Evolutionary conservation across 805 yeast species (phyloP), one percentile per base, ranked within the genome.

Genomic region (Candida taoyuanica): DNA sequence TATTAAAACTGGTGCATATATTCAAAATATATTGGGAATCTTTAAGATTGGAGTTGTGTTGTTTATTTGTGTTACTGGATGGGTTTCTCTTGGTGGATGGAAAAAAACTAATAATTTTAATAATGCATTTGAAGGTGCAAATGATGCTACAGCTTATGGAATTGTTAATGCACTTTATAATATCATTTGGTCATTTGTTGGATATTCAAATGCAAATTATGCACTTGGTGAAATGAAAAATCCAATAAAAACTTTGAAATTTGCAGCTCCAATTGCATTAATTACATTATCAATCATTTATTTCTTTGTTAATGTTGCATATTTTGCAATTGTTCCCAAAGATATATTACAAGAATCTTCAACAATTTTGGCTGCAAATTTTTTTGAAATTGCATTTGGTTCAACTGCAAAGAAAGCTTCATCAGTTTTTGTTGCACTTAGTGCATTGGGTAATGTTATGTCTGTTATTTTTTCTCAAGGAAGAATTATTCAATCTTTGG

Each of bases 401-500:
- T 63, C 70, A 15, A 64, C 61, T 9, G 93, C 87, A 15, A 81
- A 76, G 59, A 78, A 65, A 53, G 93, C 89, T 4, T 72, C 85
- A 8, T 76, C 88, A 11, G 88, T 78, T 1, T 80, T 85, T 55
- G 91, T 85, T 33, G 93, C 94, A 4, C 65, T 86, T 36, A 75
- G 85, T 53, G 88, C 94, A 3, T 66, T 82, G 43, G 95, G 94
- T 43, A 86, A 85, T 55, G 91, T 86, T 31, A 58, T 85, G 61
- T 74, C 88, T 14, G 95, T 85, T 29, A 79, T 81, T 37, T 81
- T 83, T 54, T 77, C 91, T 4, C 94, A 85, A 60, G 89, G 91
- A 39, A 73, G 95, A 65, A 74, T 83, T 44, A 69, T 85, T 36
- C 89, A 85, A 59, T 85, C 81, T 49, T 70, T 85, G 49, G 95